phyloP scores from a whole-genome alignment of 176 grass and related monocot genomes.

The Paspalum vaginatum region DNA sequence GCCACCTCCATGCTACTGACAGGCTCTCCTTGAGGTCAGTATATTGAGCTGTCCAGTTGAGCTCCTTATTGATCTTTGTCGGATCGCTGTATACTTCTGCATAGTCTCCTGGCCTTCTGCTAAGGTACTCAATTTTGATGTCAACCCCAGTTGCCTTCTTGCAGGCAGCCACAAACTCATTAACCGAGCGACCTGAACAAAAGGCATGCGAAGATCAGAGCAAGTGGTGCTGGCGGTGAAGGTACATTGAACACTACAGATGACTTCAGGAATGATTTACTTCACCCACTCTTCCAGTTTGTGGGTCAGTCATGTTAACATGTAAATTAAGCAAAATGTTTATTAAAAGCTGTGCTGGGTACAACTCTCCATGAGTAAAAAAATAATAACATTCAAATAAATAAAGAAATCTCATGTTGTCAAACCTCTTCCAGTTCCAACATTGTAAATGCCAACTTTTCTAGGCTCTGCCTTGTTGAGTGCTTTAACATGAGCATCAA shows the following conservation, averaged over 20 bases:
- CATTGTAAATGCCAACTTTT: conserved; percentile 84
- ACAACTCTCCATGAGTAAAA: background rate
- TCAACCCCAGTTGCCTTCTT: conserved; percentile 71
- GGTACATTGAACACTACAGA: no score
- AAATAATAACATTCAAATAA: conserved; percentile 1
- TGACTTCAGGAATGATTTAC: background rate
- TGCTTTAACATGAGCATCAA: conserved; percentile 90
- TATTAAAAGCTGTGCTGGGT: background rate
- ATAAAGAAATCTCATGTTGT: conserved; percentile 6
- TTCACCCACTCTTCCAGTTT: conserved; percentile 35
- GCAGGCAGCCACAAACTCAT: conserved; percentile 83
- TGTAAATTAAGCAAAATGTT: conserved; percentile 9
- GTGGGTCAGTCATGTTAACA: conserved; percentile 31
- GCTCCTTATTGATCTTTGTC: conserved; percentile 70
- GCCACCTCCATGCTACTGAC: conserved; percentile 76
- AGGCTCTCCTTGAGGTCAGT: conserved; percentile 70
- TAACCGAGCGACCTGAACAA: conserved; percentile 71
- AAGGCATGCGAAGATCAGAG: conserved; percentile 30
- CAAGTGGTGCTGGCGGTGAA: conserved; percentile 7
- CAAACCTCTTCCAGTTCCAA: conserved; percentile 85
- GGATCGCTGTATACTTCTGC: conserved; percentile 86
- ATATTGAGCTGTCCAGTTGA: conserved; percentile 74
- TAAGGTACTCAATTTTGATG: conserved; percentile 75
- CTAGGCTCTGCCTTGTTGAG: conserved; percentile 67
- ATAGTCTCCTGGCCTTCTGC: conserved; percentile 79